Conservation (phyloP, 306 rosid genomes). For the Lathyrus sativus region DNA sequence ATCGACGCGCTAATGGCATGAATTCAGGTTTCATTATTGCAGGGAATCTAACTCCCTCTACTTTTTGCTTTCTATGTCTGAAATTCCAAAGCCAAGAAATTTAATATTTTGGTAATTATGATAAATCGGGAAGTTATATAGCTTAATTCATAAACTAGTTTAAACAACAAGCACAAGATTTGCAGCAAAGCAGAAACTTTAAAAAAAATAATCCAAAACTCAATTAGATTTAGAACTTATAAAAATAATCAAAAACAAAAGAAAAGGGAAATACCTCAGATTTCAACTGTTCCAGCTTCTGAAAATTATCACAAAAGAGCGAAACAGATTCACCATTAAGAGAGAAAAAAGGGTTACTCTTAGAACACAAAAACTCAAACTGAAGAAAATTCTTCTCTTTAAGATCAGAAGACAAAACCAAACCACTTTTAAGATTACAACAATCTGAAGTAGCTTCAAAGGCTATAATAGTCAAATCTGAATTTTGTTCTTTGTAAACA, state of each 20-base stretch:
- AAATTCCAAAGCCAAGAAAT: background rate
- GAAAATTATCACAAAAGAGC: constrained; percentile 19
- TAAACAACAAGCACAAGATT: constrained; percentile 5
- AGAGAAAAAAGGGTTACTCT: constrained; percentile 4
- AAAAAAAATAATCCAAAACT: background rate
- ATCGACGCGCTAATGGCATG: too few species aligned
- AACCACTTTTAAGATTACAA: constrained; percentile 1
- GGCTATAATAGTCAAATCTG: constrained; percentile 38
- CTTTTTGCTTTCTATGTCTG: too few species aligned
- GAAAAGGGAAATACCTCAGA: constrained; percentile 33
- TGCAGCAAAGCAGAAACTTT: background rate
- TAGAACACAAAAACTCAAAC: constrained; percentile 42
- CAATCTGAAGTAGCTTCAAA: constrained; percentile 38
- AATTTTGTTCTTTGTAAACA: background rate
- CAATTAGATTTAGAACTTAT: constrained; percentile 3
- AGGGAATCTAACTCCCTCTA: too few species aligned
- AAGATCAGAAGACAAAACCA: constrained; percentile 40
- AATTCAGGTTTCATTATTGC: too few species aligned
- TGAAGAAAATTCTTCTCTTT: constrained; percentile 28
- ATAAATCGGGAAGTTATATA: background rate
- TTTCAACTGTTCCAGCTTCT: constrained; percentile 32
- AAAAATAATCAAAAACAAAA: background rate
- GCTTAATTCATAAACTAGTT: background rate
- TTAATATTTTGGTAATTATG: background rate
- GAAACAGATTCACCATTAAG: constrained; percentile 39